Evolutionary conservation across 2,329 filamentous ascomycete genomes (phyloP).

Genomic region (Hymenotorrendiella dingleyae): DNA sequence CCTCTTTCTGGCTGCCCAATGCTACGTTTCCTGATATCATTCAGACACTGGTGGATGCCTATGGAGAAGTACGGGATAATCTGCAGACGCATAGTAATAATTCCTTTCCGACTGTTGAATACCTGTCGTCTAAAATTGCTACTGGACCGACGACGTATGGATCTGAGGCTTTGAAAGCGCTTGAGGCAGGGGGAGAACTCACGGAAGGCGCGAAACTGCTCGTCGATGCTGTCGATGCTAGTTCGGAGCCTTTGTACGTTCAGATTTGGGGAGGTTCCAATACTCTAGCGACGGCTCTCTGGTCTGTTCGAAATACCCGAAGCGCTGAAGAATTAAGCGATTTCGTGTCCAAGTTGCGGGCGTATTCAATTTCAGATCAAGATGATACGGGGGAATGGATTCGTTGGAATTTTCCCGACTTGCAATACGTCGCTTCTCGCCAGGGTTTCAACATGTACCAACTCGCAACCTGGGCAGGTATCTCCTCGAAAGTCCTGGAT

Average conservation of each 20-base stretch:
- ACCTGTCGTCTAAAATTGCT: too few species aligned
- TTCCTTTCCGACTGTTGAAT: too few species aligned
- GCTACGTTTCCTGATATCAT: slow-evolving; percentile 10
- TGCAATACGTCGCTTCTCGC: slow-evolving; percentile 41
- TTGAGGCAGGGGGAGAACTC: too few species aligned
- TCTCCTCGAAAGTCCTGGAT: too few species aligned
- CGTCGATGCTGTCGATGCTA: too few species aligned
- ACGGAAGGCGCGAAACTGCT: too few species aligned
- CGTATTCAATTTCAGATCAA: slow-evolving; percentile 44
- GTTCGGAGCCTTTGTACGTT: slow-evolving; percentile 39
- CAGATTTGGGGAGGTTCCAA: slow-evolving; percentile 42
- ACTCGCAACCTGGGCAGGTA: slow-evolving; percentile 40
- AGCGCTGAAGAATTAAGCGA: slow-evolving; percentile 22
- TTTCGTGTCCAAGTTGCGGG: slow-evolving; percentile 33
- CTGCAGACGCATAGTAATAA: slow-evolving; percentile 36
- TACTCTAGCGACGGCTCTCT: slow-evolving; percentile 36
- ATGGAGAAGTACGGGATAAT: slow-evolving; percentile 30
- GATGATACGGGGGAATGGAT: slow-evolving; percentile 44
- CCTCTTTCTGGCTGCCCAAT: slow-evolving; percentile 29
- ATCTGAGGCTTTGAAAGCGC: too few species aligned
- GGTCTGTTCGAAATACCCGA: slow-evolving; percentile 30
- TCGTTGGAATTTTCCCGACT: slow-evolving; percentile 37
- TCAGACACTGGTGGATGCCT: slow-evolving; percentile 6
- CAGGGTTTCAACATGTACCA: slow-evolving; percentile 42
- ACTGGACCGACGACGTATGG: slow-evolving; percentile 29